phyloP scores from a whole-genome alignment of 1,284 basidiomycete genomes.

The Melampsora americana region DNA sequence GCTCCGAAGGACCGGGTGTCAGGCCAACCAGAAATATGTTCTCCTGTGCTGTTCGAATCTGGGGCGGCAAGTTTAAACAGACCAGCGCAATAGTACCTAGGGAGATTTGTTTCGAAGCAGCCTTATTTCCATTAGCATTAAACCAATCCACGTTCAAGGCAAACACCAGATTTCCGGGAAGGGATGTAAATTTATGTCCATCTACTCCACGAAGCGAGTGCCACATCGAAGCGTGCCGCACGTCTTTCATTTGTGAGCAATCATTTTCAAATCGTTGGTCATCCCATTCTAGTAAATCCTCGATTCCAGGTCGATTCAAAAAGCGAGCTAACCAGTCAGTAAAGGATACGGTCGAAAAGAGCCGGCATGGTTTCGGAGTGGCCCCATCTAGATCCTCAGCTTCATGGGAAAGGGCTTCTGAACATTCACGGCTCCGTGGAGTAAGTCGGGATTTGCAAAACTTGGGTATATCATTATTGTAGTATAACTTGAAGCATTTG shows the following conservation, averaged over 20 bases:
- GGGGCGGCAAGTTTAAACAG: slow-evolving; percentile 48
- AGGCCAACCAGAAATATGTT: slow-evolving; percentile 56
- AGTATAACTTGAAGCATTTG: slow-evolving; percentile 5
- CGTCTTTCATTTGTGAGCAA: neutral
- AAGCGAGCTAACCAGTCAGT: slow-evolving; percentile 16
- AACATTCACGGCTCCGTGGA: neutral
- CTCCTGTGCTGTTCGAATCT: slow-evolving; percentile 52
- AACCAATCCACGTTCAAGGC: slow-evolving; percentile 37
- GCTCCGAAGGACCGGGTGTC: slow-evolving; percentile 51
- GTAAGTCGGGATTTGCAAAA: neutral
- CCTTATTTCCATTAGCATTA: slow-evolving; percentile 21
- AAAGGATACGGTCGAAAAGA: slow-evolving; percentile 6
- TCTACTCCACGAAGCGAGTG: neutral
- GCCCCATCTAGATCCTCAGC: neutral
- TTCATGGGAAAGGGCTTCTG: neutral
- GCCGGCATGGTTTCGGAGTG: neutral
- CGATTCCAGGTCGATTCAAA: slow-evolving; percentile 6
- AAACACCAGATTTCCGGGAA: slow-evolving; percentile 34
- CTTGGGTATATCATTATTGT: neutral
- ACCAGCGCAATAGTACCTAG: slow-evolving; percentile 7
- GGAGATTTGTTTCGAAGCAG: neutral
- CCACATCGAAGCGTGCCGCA: neutral
- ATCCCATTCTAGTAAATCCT: slow-evolving; percentile 6
- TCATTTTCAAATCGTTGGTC: neutral
- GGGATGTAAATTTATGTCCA: neutral